A percentile compares a stretch with the other conserved stretches of the same genome.
Evolutionary conservation across 2,329 filamentous ascomycete genomes (phyloP).

Genomic region (Fusarium sp.): DNA sequence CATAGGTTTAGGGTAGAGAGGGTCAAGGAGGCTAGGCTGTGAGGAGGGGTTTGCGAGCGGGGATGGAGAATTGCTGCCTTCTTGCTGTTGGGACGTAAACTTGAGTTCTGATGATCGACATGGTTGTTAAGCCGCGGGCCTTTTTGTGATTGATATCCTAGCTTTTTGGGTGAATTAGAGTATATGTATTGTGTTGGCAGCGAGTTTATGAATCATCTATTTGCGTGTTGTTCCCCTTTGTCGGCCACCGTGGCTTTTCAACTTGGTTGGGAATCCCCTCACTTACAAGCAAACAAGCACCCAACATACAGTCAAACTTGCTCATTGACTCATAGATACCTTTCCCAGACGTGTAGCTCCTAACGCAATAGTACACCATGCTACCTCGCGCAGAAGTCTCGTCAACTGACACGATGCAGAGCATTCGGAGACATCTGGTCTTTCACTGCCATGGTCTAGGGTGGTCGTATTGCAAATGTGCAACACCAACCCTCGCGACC

Average conservation of each 20-base stretch:
- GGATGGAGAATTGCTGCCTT: background rate
- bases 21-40: conserved; percentile 45
- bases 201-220: background rate
- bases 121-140: background rate
- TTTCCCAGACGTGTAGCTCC: background rate
- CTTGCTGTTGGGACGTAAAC: background rate
- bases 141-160: background rate
- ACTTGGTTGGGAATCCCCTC: background rate
- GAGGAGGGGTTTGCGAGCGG: background rate
- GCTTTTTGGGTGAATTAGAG: background rate
- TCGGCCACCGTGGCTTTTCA: background rate
- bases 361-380: too few relatives aligned
- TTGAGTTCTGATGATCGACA: background rate
- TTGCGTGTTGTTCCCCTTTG: background rate
- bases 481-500: background rate
- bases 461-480: background rate
- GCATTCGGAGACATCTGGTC: background rate
- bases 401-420: background rate
- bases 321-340: background rate
- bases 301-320: background rate
- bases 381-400: background rate
- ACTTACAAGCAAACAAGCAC: background rate
- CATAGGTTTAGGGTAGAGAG: conserved; percentile 66
- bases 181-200: background rate
- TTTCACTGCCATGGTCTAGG: background rate